Percentiles rank a stretch among this genome's conserved stretches.
Conservation (phyloP, 2,329 filamentous ascomycete genomes). For the Botrytis sinoallii region DNA sequence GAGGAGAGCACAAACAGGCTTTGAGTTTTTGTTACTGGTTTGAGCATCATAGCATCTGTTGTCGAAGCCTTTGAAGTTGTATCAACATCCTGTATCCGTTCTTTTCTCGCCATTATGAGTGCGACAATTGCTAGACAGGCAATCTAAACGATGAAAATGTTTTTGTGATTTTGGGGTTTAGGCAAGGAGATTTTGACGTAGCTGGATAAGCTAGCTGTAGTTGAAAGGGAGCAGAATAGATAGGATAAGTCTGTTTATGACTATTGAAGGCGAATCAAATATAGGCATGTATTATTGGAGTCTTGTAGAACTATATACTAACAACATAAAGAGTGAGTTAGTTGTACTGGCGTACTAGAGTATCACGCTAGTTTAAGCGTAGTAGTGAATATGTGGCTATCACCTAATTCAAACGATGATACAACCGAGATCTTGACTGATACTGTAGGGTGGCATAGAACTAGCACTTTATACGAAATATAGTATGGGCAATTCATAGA, state of each 20-base stretch:
- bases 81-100: neutral
- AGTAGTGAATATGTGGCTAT: neutral
- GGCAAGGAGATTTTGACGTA: neutral
- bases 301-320: neutral
- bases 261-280: neutral
- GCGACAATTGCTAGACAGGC: neutral
- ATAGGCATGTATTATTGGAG: neutral
- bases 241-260: neutral
- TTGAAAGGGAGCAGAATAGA: neutral
- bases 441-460: neutral
- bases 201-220: neutral
- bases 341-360: neutral
- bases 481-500: neutral
- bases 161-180: neutral
- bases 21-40: neutral
- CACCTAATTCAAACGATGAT: neutral
- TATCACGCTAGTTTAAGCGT: neutral
- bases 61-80: neutral
- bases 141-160: neutral
- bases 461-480: neutral
- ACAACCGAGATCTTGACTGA: neutral
- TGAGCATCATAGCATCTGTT: slow-evolving; percentile 35
- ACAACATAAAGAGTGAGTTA: neutral
- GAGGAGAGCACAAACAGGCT: neutral
- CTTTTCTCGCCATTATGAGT: neutral